phyloP scores from a whole-genome alignment of 208 protist species.

The Wallacemonas sp. region DNA sequence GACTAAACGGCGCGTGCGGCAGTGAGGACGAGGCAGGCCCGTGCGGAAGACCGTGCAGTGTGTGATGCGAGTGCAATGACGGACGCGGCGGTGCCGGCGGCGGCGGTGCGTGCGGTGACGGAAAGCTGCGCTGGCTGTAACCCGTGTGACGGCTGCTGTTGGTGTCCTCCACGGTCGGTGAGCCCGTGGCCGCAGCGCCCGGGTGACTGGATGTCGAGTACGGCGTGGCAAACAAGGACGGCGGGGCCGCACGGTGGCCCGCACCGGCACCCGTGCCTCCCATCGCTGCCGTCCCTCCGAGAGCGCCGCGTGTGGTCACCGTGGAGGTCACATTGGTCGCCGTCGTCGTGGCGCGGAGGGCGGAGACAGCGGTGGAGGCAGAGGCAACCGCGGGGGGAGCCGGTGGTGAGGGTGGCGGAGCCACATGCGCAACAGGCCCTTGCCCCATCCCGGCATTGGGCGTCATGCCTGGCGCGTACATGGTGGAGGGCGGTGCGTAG shows the following conservation, averaged over 20 bases:
- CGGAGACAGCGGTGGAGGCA: not conserved
- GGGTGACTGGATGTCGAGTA: not conserved
- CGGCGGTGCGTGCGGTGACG: not conserved
- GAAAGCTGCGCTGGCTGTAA: not conserved
- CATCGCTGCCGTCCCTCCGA: no score
- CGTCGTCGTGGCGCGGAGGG: slow-evolving; percentile 5
- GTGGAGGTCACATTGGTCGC: slow-evolving; percentile 6
- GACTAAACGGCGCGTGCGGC: not conserved
- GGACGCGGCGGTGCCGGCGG: not conserved
- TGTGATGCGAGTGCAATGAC: slow-evolving; percentile 13
- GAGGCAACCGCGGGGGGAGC: no score
- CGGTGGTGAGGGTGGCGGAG: no score
- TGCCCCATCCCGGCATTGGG: no score
- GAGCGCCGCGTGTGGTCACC: not conserved
- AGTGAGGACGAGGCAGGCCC: no score
- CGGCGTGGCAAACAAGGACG: not conserved
- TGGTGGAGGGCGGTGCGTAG: no score
- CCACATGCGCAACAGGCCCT: no score
- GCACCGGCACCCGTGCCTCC: no score
- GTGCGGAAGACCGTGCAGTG: not conserved
- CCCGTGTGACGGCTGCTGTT: not conserved
- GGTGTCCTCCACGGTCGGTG: not conserved
- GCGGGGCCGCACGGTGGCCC: no score
- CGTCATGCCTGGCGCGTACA: no score
- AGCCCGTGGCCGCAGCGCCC: not conserved